Evolutionary conservation across 768 basidiomycete genomes (phyloP).

Genomic region (Boletus rubropictus): DNA sequence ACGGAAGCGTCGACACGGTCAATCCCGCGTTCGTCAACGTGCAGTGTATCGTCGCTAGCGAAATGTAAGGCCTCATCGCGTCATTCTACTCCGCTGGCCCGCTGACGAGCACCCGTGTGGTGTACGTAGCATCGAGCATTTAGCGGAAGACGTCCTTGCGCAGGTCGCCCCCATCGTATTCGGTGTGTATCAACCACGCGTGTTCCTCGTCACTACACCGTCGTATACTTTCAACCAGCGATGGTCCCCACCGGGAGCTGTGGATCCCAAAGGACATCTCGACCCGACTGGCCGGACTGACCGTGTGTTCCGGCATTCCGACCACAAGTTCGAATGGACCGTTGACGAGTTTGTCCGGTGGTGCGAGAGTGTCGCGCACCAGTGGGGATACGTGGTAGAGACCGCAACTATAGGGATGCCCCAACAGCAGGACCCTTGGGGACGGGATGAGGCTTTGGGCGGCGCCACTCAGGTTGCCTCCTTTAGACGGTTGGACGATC

Average conservation of each 20-base stretch:
- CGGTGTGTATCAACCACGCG: slow-evolving; percentile 68
- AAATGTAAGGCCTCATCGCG: slow-evolving; percentile 55
- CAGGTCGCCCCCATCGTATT: slow-evolving; percentile 67
- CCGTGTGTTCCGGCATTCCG: slow-evolving; percentile 71
- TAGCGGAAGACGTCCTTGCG: slow-evolving; percentile 51
- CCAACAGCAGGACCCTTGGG: slow-evolving; percentile 61
- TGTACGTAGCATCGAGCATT: slow-evolving; percentile 66
- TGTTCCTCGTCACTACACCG: slow-evolving; percentile 78
- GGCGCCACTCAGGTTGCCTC: slow-evolving; percentile 64
- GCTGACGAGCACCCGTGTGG: slow-evolving; percentile 10
- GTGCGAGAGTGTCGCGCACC: slow-evolving; percentile 49
- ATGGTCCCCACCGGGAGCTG: slow-evolving; percentile 53
- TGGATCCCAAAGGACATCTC: slow-evolving; percentile 43
- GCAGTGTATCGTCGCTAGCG: slow-evolving; percentile 71
- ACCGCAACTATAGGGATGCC: slow-evolving; percentile 55
- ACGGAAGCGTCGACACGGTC: slow-evolving; percentile 62
- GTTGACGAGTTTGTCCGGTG: slow-evolving; percentile 61
- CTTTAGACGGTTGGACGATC: slow-evolving; percentile 48
- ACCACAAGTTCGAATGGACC: slow-evolving; percentile 92
- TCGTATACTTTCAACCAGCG: slow-evolving; percentile 78
- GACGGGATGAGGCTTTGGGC: slow-evolving; percentile 56
- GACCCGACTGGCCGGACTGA: slow-evolving; percentile 76
- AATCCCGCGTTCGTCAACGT: slow-evolving; percentile 61
- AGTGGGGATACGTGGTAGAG: slow-evolving; percentile 72
- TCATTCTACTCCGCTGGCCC: neutral